A percentile compares a stretch with the other conserved stretches of the same genome.
Evolutionary conservation across 2,329 filamentous ascomycete genomes (phyloP).

Genomic region (Didymosphaeria variabile): DNA sequence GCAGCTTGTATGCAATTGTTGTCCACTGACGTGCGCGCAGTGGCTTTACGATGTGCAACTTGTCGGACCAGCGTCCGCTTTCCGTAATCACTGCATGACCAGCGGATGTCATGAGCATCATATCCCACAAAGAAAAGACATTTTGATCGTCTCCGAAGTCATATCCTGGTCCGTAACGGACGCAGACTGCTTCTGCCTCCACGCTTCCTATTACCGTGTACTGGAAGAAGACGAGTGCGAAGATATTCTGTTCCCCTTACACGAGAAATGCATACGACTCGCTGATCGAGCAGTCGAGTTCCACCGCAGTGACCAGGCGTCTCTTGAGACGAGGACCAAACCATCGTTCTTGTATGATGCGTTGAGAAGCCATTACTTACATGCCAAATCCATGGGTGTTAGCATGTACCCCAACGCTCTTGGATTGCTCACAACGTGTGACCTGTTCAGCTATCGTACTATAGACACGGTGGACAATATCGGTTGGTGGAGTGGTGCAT

Average conservation of each 20-base stretch:
- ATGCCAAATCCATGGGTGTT: not conserved
- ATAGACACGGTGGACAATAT: constrained; percentile 28
- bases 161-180: constrained; percentile 24
- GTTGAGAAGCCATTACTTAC: not conserved
- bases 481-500: constrained; percentile 37
- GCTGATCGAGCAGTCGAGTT: constrained; percentile 29
- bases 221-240: constrained; percentile 15
- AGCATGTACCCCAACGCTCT: constrained; percentile 30
- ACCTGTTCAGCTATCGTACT: constrained; percentile 29
- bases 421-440: constrained; percentile 20
- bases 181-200: constrained; percentile 28
- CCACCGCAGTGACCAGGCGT: not conserved
- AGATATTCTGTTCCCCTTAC: constrained; percentile 35
- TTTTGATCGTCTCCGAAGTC: constrained; percentile 32
- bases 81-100: constrained; percentile 22
- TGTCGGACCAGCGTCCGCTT: constrained; percentile 25
- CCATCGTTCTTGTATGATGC: constrained; percentile 1
- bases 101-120: constrained; percentile 16
- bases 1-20: not conserved
- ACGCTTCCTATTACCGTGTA: constrained; percentile 19
- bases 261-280: constrained; percentile 34
- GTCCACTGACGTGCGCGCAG: constrained; percentile 21
- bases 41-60: constrained; percentile 37
- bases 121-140: constrained; percentile 19
- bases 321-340: not conserved